These are phyloP conservation scores for Amanita inopinata DNA, from an alignment of 768 basidiomycete species.

Conservation along the genomic window DNA sequence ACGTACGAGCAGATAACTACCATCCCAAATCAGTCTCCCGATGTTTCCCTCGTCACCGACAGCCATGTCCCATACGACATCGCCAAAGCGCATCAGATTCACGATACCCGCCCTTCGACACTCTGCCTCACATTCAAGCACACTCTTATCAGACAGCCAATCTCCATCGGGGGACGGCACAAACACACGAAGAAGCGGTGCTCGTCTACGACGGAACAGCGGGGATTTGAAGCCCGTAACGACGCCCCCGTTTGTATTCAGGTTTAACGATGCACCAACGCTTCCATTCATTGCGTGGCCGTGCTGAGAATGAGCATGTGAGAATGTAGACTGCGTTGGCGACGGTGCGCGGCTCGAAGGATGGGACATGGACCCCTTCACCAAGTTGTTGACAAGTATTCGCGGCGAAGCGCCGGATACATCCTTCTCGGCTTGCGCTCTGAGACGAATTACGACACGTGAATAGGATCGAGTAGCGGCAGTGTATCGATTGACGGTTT, in stretches of 20 bases:
- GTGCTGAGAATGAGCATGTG: constrained; percentile 33
- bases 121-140: constrained; percentile 77
- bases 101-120: constrained; percentile 58
- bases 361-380: constrained; percentile 24
- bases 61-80: constrained; percentile 82
- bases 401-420: constrained; percentile 19
- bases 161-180: constrained; percentile 82
- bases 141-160: constrained; percentile 76
- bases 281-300: too few species aligned
- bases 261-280: neutral
- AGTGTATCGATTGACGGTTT: constrained; percentile 41
- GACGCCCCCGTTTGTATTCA: neutral
- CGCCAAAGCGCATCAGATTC: constrained; percentile 58
- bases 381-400: constrained; percentile 15
- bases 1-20: constrained; percentile 77
- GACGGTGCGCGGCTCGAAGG: constrained; percentile 61
- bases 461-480: constrained; percentile 68
- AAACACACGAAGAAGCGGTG: constrained; percentile 71
- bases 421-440: constrained; percentile 67
- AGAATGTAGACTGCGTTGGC: constrained; percentile 41
- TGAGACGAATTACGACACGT: constrained; percentile 67
- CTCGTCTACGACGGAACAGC: constrained; percentile 58
- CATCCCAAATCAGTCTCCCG: constrained; percentile 82
- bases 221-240: constrained; percentile 52
- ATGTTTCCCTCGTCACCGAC: constrained; percentile 81